phyloP scores from a whole-genome alignment of 2,329 filamentous ascomycete species.

The Ilyonectria sp. region DNA sequence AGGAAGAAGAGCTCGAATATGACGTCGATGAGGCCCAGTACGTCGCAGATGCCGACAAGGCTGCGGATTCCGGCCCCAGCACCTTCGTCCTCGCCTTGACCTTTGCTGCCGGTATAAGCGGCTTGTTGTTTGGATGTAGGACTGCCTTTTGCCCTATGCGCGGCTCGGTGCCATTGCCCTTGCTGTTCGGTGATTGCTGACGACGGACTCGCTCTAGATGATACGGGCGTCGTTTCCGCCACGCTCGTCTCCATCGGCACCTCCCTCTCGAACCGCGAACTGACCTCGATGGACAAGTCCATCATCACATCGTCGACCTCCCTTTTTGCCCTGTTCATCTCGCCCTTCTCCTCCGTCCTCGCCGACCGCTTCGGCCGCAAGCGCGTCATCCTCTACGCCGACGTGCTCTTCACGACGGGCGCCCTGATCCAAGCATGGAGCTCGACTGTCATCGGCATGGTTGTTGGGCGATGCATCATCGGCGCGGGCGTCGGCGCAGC shows the following conservation, averaged over 20 bases:
- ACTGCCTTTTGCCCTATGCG: conserved; percentile 24
- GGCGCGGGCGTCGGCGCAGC: conserved; percentile 82
- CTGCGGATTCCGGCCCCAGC: conserved; percentile 54
- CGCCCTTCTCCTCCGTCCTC: conserved; percentile 75
- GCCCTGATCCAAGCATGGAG: conserved; percentile 76
- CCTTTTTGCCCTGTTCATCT: conserved; percentile 75
- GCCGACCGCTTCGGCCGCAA: conserved; percentile 75
- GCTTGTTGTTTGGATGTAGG: conserved; percentile 78
- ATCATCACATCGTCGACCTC: conserved; percentile 80
- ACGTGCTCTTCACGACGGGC: conserved; percentile 77
- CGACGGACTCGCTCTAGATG: conserved; percentile 60
- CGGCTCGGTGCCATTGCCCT: neutral
- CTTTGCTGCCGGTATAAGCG: conserved; percentile 76
- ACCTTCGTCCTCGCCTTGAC: conserved; percentile 74
- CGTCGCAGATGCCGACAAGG: conserved; percentile 49
- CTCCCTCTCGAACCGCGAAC: conserved; percentile 69
- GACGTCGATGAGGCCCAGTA: conserved; percentile 45
- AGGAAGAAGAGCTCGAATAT: conserved; percentile 51
- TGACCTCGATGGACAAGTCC: conserved; percentile 77
- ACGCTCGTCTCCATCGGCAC: conserved; percentile 76
- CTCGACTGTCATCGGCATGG: conserved; percentile 73
- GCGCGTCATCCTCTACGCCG: conserved; percentile 74
- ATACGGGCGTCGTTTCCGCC: conserved; percentile 79
- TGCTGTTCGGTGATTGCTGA: conserved; percentile 11
- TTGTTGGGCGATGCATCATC: conserved; percentile 77